A percentile compares a stretch with the other conserved stretches of the same genome.
These are phyloP conservation scores for Babesia caballi DNA, from an alignment of 169 alveolate genomes.

Conservation along the genomic window DNA sequence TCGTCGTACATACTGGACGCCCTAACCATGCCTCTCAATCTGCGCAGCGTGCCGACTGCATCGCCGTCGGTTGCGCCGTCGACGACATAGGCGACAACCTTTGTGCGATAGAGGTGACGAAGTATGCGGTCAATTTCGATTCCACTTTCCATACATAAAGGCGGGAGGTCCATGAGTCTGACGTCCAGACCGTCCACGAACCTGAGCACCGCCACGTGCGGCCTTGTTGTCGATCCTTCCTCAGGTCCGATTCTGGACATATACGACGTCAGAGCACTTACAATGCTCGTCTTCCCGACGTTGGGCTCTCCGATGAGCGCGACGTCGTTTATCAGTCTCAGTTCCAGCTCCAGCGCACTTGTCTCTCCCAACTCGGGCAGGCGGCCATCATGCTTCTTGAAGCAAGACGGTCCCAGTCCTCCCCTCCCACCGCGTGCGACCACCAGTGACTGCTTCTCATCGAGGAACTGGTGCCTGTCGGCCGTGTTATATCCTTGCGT, in stretches of 20 bases:
- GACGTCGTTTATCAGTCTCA: constrained; percentile 74
- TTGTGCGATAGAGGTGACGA: constrained; percentile 73
- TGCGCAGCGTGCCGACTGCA: constrained; percentile 10
- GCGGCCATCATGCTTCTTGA: constrained; percentile 77
- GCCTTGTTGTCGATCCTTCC: constrained; percentile 76
- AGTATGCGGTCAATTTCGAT: constrained; percentile 42
- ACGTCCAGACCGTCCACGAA: constrained; percentile 76
- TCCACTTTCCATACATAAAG: constrained; percentile 57
- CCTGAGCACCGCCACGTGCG: constrained; percentile 73
- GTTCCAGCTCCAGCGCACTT: constrained; percentile 66
- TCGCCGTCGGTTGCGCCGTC: constrained; percentile 57
- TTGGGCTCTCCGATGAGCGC: constrained; percentile 75
- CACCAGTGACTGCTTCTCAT: constrained; percentile 60
- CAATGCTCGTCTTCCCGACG: constrained; percentile 73
- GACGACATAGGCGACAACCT: constrained; percentile 69
- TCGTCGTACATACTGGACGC: constrained; percentile 33
- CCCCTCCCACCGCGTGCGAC: constrained; percentile 81
- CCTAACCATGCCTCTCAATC: constrained; percentile 17
- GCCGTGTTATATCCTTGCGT: background rate
- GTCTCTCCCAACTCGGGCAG: constrained; percentile 76
- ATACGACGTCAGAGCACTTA: constrained; percentile 72
- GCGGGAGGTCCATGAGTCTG: constrained; percentile 75
- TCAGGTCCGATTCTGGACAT: constrained; percentile 74
- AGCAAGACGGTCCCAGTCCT: constrained; percentile 76
- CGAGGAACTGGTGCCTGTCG: constrained; percentile 69